Evolutionary conservation across 306 rosid species (phyloP).

Genomic region (Cucumis cinereus): DNA sequence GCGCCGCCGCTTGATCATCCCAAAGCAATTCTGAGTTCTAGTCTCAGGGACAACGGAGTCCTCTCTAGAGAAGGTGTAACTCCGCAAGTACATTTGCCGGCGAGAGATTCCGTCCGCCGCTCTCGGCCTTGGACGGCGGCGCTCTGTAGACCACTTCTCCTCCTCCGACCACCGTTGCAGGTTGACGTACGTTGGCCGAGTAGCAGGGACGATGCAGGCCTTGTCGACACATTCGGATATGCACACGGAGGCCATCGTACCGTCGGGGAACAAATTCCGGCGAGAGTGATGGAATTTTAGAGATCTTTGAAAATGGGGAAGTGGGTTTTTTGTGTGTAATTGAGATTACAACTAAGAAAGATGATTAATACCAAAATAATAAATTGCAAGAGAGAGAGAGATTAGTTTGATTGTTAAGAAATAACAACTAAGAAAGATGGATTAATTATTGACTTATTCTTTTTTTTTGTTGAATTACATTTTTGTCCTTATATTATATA

Average conservation of each 20-base stretch:
- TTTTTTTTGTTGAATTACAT: background rate
- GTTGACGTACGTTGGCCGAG: background rate
- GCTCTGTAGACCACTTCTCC: background rate
- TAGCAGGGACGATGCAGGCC: background rate
- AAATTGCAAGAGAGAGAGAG: background rate
- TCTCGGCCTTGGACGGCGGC: background rate
- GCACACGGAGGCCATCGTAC: constrained; percentile 3
- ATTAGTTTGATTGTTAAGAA: background rate
- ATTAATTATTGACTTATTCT: background rate
- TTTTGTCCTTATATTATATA: background rate
- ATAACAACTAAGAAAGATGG: background rate
- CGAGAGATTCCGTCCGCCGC: background rate
- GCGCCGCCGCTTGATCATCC: background rate
- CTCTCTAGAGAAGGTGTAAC: constrained; percentile 7
- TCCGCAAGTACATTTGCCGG: constrained; percentile 8
- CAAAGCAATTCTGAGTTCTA: background rate
- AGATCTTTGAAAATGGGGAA: background rate
- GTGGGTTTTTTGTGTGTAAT: background rate
- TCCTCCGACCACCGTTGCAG: background rate
- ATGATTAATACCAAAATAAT: background rate
- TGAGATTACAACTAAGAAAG: background rate
- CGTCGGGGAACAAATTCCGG: background rate
- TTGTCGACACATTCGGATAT: constrained; percentile 5
- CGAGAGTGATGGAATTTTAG: background rate
- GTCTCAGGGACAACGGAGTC: background rate